These are phyloP conservation scores for Entonaema liquescens DNA, from an alignment of 495 filamentous ascomycete species.

Conservation along the genomic window DNA sequence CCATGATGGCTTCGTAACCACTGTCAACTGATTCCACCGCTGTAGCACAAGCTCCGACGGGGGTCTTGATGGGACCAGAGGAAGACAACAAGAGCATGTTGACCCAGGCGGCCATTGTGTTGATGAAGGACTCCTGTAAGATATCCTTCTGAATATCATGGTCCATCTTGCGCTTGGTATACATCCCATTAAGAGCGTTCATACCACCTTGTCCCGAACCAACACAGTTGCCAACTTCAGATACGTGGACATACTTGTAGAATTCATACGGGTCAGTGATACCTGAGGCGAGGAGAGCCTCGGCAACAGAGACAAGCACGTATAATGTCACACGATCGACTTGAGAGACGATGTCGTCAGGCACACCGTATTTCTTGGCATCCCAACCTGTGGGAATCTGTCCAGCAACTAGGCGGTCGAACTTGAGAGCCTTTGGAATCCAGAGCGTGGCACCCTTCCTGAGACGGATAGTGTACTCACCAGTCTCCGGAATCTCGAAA, in stretches of 20 bases:
- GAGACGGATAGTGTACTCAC: conserved; percentile 91
- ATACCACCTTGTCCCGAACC: conserved; percentile 98
- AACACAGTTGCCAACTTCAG: conserved; percentile 97
- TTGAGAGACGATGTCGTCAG: conserved; percentile 96
- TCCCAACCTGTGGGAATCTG: conserved; percentile 98
- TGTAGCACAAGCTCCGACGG: conserved; percentile 96
- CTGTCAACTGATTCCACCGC: conserved; percentile 97
- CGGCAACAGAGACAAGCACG: conserved; percentile 90
- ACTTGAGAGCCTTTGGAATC: conserved; percentile 95
- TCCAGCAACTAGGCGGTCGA: conserved; percentile 96
- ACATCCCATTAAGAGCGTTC: conserved; percentile 92
- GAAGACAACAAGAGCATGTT: conserved; percentile 98
- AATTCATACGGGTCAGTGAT: conserved; percentile 99
- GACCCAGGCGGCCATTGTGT: conserved; percentile 99
- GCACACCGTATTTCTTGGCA: conserved; percentile 91
- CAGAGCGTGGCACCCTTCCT: conserved; percentile 93
- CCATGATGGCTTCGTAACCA: conserved; percentile 96
- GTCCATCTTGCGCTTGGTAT: conserved; percentile 96
- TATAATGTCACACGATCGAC: conserved; percentile 96
- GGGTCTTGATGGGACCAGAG: conserved; percentile 98
- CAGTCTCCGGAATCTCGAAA: conserved; percentile 93
- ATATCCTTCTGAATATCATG: conserved; percentile 99
- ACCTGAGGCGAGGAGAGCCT: conserved; percentile 88
- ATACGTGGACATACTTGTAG: conserved; percentile 99
- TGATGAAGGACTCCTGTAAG: conserved; percentile 99